These are phyloP conservation scores for Teratosphaeria zuluensis DNA, from an alignment of 2,329 filamentous ascomycete genomes.

Conservation along the genomic window DNA sequence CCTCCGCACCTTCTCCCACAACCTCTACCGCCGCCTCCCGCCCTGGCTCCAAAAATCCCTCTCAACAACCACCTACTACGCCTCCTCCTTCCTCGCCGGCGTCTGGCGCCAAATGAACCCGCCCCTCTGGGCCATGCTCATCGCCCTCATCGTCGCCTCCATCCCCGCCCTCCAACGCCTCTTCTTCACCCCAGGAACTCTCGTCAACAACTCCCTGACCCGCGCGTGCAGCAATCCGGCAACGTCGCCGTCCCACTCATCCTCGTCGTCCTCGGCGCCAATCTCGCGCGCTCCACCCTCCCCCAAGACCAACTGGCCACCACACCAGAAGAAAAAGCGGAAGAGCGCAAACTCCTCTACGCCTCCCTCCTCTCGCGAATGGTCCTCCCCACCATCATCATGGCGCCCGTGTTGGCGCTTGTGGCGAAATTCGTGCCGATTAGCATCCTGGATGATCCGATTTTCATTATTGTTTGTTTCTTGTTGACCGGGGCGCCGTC, in stretches of 20 bases:
- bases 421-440: conserved; percentile 84
- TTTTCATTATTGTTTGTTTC: conserved; percentile 97
- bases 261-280: conserved; percentile 87
- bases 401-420: conserved; percentile 81
- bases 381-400: conserved; percentile 81
- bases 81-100: conserved; percentile 51
- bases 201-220: conserved; percentile 87
- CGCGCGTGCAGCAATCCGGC: conserved; percentile 77
- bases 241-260: conserved; percentile 92
- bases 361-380: conserved; percentile 83
- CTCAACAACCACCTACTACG: conserved; percentile 30
- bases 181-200: conserved; percentile 83
- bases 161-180: conserved; percentile 70
- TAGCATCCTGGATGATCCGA: conserved; percentile 92
- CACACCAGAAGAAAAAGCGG: conserved; percentile 59
- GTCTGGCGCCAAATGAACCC: conserved; percentile 97
- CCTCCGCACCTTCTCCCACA: conserved; percentile 24
- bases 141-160: conserved; percentile 82
- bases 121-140: conserved; percentile 92
- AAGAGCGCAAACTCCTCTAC: conserved; percentile 68
- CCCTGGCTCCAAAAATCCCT: conserved; percentile 42
- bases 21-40: conserved; percentile 44
- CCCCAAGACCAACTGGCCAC: conserved; percentile 53
- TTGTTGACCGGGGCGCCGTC: conserved; percentile 87
- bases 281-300: conserved; percentile 84